phyloP scores from a whole-genome alignment of 208 protist genomes.

The Leishmania mexicana region DNA sequence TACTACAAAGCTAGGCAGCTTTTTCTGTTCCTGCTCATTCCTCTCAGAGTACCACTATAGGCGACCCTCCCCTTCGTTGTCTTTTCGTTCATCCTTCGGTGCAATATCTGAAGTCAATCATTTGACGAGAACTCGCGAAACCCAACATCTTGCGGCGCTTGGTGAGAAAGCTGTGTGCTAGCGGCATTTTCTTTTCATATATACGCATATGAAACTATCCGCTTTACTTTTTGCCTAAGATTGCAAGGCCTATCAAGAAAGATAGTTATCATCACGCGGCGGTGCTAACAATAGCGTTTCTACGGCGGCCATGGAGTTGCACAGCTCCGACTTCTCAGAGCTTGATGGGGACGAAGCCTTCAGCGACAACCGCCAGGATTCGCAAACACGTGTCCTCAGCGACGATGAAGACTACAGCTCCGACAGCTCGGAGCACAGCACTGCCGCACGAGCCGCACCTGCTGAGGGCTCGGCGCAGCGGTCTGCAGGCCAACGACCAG shows the following conservation, averaged over 20 bases:
- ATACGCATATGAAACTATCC: background rate
- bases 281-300: background rate
- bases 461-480: slow-evolving; percentile 16
- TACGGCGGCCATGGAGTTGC: background rate
- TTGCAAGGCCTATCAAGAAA: background rate
- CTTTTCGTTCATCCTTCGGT: background rate
- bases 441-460: background rate
- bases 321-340: slow-evolving; percentile 12
- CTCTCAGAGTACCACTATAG: background rate
- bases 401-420: slow-evolving; percentile 41
- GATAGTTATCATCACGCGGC: too few species aligned
- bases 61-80: background rate
- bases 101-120: background rate
- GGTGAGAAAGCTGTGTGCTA: background rate
- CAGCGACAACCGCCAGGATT: slow-evolving; percentile 6
- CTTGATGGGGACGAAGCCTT: slow-evolving; percentile 9
- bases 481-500: slow-evolving; percentile 3
- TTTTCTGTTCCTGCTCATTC: background rate
- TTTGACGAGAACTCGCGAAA: background rate
- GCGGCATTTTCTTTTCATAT: background rate
- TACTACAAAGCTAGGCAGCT: slow-evolving; percentile 70
- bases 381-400: slow-evolving; percentile 11
- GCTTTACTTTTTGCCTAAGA: background rate
- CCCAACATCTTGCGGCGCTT: background rate
- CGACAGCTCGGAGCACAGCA: slow-evolving; percentile 32